Evolutionary conservation across 768 basidiomycete species (phyloP).

Genomic region (Auriscalpium microsporum): DNA sequence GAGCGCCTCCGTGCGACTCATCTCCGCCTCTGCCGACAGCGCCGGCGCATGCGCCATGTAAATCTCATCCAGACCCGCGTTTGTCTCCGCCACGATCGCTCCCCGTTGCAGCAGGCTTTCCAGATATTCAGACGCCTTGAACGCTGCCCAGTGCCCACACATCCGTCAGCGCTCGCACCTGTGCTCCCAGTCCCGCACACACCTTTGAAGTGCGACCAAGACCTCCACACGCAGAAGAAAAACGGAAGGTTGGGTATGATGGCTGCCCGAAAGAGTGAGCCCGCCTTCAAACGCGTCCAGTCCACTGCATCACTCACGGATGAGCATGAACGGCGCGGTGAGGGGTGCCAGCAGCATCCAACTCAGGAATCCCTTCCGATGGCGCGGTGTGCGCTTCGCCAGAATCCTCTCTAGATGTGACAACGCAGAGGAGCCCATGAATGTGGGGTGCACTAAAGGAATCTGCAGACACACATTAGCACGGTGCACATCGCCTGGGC

Average conservation of each 20-base stretch:
- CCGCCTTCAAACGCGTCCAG: no score
- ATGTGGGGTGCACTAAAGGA: constrained; percentile 44
- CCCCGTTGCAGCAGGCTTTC: constrained; percentile 47
- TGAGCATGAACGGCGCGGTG: constrained; percentile 66
- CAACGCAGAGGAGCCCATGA: constrained; percentile 26
- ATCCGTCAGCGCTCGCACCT: not conserved
- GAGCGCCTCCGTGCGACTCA: constrained; percentile 5
- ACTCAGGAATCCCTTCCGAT: constrained; percentile 54
- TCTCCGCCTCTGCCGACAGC: not conserved
- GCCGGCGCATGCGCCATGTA: constrained; percentile 32
- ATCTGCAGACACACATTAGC: constrained; percentile 34
- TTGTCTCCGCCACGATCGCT: constrained; percentile 48
- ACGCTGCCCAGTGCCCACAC: constrained; percentile 43
- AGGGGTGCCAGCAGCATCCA: constrained; percentile 65
- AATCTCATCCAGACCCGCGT: constrained; percentile 45
- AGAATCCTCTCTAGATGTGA: constrained; percentile 45
- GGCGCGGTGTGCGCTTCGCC: constrained; percentile 47
- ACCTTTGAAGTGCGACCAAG: constrained; percentile 83
- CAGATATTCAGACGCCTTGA: constrained; percentile 62
- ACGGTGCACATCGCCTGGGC: not conserved
- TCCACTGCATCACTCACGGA: constrained; percentile 44
- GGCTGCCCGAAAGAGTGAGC: constrained; percentile 31
- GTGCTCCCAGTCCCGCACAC: not conserved
- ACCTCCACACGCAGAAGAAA: constrained; percentile 79
- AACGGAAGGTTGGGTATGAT: constrained; percentile 78